These are phyloP conservation scores for Paratrimastix pyriformis DNA, from an alignment of 78 protist species.

Conservation along the genomic window DNA sequence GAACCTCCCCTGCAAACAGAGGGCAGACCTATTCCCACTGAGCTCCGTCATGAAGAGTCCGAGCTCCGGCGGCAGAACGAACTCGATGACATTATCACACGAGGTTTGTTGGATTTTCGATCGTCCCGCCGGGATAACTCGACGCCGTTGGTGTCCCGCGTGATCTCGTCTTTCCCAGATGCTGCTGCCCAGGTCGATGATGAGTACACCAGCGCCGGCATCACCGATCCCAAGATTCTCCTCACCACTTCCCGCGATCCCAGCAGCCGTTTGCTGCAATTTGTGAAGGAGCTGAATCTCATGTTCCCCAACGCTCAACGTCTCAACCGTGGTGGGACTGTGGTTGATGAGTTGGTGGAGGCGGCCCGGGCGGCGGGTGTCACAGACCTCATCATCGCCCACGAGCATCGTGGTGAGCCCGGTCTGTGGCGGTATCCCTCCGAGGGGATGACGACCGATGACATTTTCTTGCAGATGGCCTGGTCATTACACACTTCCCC, in stretches of 20 bases:
- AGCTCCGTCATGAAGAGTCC: constrained; percentile 49
- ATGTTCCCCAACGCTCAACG: constrained; percentile 85
- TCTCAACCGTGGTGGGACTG: constrained; percentile 82
- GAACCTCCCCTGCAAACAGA: neutral
- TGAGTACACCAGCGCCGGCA: constrained; percentile 93
- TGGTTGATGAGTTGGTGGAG: constrained; percentile 68
- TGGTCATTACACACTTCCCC: constrained; percentile 92
- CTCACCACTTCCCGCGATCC: constrained; percentile 94
- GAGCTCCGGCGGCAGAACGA: constrained; percentile 34
- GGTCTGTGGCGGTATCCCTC: constrained; percentile 30
- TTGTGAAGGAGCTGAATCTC: constrained; percentile 82
- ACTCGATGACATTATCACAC: constrained; percentile 38
- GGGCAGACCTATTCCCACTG: constrained; percentile 74
- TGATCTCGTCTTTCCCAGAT: neutral
- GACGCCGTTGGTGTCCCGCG: neutral
- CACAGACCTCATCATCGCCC: constrained; percentile 90
- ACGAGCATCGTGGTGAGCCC: constrained; percentile 93
- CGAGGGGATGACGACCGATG: neutral
- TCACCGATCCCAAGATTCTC: constrained; percentile 82
- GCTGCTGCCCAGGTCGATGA: constrained; percentile 66
- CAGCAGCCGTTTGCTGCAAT: constrained; percentile 62
- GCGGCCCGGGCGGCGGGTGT: constrained; percentile 71
- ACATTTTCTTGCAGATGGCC: constrained; percentile 46
- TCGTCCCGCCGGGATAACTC: neutral
- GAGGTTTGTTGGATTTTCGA: neutral